phyloP scores from a whole-genome alignment of 495 filamentous ascomycete genomes.

The Coniosporium apollinis region DNA sequence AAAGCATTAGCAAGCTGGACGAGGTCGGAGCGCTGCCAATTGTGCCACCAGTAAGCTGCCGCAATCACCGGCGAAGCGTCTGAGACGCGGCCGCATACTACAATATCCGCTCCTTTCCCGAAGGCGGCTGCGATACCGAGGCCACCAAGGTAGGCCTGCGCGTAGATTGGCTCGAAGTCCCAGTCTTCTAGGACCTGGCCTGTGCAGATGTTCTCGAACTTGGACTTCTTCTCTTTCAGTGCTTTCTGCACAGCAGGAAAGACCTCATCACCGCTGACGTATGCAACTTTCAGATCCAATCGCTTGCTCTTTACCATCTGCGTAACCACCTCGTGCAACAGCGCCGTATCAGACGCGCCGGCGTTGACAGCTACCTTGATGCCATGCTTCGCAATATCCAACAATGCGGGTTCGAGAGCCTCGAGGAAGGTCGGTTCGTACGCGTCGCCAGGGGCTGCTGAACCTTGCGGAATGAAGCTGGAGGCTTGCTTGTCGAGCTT shows the following conservation, averaged over 20 bases:
- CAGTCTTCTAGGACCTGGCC: constrained; percentile 31
- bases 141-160: constrained; percentile 26
- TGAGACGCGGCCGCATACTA: constrained; percentile 23
- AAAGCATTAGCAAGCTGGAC: constrained; percentile 14
- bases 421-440: constrained; percentile 39
- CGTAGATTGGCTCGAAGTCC: constrained; percentile 37
- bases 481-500: constrained; percentile 19
- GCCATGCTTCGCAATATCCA: constrained; percentile 30
- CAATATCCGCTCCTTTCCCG: constrained; percentile 22
- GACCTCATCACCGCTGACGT: constrained; percentile 37
- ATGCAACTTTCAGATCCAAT: constrained; percentile 34
- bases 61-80: constrained; percentile 21
- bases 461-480: neutral
- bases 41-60: constrained; percentile 23
- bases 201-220: constrained; percentile 35
- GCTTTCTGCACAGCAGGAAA: constrained; percentile 27
- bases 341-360: constrained; percentile 34
- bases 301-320: constrained; percentile 28
- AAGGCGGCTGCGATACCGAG: constrained; percentile 21
- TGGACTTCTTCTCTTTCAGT: constrained; percentile 21
- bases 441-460: constrained; percentile 15
- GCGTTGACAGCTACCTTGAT: constrained; percentile 46
- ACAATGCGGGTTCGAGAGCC: constrained; percentile 33
- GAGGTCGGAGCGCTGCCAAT: constrained; percentile 15
- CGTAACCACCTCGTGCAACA: constrained; percentile 29